phyloP scores from a whole-genome alignment of 2,329 filamentous ascomycete species.

The Aureobasidium vineae region DNA sequence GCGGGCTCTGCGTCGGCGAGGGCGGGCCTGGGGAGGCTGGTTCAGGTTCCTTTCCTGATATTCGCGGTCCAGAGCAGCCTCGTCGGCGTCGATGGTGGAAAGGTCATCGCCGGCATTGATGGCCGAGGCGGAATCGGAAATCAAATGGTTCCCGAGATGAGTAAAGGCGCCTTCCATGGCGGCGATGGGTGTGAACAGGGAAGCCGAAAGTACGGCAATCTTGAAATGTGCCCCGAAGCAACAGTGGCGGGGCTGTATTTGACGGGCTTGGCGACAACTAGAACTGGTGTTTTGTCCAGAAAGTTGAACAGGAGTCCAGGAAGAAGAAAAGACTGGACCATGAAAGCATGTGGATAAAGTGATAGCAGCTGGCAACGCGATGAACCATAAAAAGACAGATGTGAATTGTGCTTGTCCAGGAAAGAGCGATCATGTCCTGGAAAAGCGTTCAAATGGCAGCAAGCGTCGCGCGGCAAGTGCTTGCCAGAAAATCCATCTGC shows the following conservation, averaged over 20 bases:
- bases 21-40: slow-evolving; percentile 45
- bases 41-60: slow-evolving; percentile 57
- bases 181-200: slow-evolving; percentile 23
- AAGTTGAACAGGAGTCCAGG: not conserved
- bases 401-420: not conserved
- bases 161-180: slow-evolving; percentile 84
- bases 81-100: slow-evolving; percentile 55
- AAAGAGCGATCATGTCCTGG: slow-evolving; percentile 4
- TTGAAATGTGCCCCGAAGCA: slow-evolving; percentile 23
- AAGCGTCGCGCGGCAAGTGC: slow-evolving; percentile 1
- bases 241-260: slow-evolving; percentile 21
- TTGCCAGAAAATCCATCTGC: slow-evolving; percentile 5
- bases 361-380: no score
- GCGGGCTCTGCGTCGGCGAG: slow-evolving; percentile 69
- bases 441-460: not conserved
- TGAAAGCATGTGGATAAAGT: not conserved
- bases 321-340: not conserved
- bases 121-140: slow-evolving; percentile 77
- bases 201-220: slow-evolving; percentile 7
- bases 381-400: no score
- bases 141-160: slow-evolving; percentile 80
- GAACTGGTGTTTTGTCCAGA: not conserved
- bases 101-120: slow-evolving; percentile 82
- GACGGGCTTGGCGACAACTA: slow-evolving; percentile 3
- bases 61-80: slow-evolving; percentile 71